Base-by-base conservation (phyloP, 768 basidiomycete species). In the Termitomyces sp. region DNA sequence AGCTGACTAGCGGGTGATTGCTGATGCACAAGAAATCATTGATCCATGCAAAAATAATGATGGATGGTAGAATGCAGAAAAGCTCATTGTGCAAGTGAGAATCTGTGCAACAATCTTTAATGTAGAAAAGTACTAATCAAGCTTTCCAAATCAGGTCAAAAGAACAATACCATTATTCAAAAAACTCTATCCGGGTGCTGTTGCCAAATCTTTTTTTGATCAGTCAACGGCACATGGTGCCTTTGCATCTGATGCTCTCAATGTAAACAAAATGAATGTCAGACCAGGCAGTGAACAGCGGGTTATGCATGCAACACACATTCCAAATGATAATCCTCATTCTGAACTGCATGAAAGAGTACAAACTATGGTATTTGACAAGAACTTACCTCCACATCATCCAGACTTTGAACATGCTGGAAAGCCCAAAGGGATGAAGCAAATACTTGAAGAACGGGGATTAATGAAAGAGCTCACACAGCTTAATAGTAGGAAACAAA, bases 191-290 rank as follows among this genome's bases (percentile, higher is more conserved):
- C 51, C 24, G 6, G 36, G 33, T 52, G 18, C 50, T 8, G 18
- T 26, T 2, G 26, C 26, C 2, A 4, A 26, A 26, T 26, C 4
- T 4, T 26, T 4, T 26, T 26, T 26, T 52, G 36, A 52, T 52
- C 36, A 38, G 10, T 40, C 50, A 24, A 52, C 50, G 1, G 38
- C 38, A 12, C 51, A 53, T 28, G 35, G 22, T 22, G 24, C 51
- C 20, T 48, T 48, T 30, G 46, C 26, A 16, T 0, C 24, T 1
- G 6, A 48, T 48, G 2, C 28, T n/a, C 28, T 48, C 46, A 48
- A 48, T 30, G 46, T n/a, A 4, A 48, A 48, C 10, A 32, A 48
- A 35, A 35, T 65, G 64, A 65, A 65, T 53, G 55, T 64, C 26
- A 54, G 52, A 24, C 60, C 58, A 30, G 53, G 60, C 13, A 53